These are phyloP conservation scores for Gossypium trilobum DNA, from an alignment of 441 rosid species.

Conservation along the genomic window DNA sequence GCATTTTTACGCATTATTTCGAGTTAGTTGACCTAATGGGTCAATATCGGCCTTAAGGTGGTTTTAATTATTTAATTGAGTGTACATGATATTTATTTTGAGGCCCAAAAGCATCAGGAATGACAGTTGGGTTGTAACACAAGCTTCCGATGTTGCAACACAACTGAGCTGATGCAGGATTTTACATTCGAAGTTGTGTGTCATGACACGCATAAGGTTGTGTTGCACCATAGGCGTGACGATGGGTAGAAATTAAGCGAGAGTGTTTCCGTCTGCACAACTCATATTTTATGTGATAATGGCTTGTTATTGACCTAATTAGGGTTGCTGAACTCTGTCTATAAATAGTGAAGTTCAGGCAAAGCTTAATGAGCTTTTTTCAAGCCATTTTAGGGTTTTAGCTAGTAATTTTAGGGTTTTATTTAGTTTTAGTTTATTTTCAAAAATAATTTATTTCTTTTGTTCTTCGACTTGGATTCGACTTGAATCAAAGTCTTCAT, in stretches of 20 bases:
- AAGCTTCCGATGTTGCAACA: neutral
- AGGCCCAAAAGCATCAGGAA: neutral
- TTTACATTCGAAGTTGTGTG: neutral
- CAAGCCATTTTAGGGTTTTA: neutral
- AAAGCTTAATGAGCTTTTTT: neutral
- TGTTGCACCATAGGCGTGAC: neutral
- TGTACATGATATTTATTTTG: neutral
- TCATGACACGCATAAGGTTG: neutral
- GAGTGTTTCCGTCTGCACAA: neutral
- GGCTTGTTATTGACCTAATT: neutral
- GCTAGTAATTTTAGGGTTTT: neutral
- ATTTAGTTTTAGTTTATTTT: neutral
- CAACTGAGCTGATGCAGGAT: neutral
- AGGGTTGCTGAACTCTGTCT: neutral
- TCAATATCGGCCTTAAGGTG: neutral
- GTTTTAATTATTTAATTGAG: neutral
- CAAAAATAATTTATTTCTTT: too few relatives aligned
- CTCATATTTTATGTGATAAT: neutral
- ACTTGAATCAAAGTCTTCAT: neutral
- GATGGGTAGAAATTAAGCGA: neutral
- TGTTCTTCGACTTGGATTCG: neutral
- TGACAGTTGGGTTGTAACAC: neutral
- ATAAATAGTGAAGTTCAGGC: neutral
- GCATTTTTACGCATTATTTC: too few relatives aligned
- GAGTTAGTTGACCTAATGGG: neutral